Evolutionary conservation across 192 early-diverging fungal genomes (phyloP).

Genomic region (Entomortierella beljakovae): DNA sequence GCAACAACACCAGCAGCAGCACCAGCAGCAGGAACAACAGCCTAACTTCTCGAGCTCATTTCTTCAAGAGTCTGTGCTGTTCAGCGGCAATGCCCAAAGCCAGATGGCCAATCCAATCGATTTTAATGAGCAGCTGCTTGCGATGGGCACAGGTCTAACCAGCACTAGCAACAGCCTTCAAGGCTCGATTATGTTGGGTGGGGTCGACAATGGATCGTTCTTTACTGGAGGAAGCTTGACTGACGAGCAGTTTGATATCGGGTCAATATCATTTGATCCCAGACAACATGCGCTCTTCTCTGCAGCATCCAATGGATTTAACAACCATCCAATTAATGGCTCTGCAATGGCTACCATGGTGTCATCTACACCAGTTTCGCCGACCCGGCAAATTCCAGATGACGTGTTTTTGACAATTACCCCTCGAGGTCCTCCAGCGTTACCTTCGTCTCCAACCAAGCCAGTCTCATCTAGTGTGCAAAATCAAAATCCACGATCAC

Average conservation of each 20-base stretch:
- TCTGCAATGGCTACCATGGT: not conserved
- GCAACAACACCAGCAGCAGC: not conserved
- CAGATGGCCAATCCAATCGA: not conserved
- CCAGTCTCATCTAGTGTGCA: not conserved
- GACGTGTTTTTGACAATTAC: constrained; percentile 33
- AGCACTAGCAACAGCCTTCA: constrained; percentile 16
- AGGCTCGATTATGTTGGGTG: not conserved
- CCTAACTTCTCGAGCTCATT: not conserved
- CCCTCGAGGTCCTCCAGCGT: not conserved
- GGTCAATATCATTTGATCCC: constrained; percentile 32
- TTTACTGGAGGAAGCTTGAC: not conserved
- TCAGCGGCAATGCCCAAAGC: not conserved
- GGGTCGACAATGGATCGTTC: not conserved
- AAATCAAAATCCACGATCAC: not conserved
- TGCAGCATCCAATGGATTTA: constrained; percentile 24
- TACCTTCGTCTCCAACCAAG: constrained; percentile 15
- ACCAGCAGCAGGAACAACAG: constrained; percentile 1
- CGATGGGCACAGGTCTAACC: too few species aligned
- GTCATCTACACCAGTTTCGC: not conserved
- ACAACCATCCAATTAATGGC: not conserved
- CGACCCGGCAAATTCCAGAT: not conserved
- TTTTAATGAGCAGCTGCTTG: too few species aligned
- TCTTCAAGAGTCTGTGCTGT: constrained; percentile 16
- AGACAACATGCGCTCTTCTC: constrained; percentile 37
- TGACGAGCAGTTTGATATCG: constrained; percentile 32